Conservation (phyloP, 2,329 filamentous ascomycete species). For the Westerdykella ornata region DNA sequence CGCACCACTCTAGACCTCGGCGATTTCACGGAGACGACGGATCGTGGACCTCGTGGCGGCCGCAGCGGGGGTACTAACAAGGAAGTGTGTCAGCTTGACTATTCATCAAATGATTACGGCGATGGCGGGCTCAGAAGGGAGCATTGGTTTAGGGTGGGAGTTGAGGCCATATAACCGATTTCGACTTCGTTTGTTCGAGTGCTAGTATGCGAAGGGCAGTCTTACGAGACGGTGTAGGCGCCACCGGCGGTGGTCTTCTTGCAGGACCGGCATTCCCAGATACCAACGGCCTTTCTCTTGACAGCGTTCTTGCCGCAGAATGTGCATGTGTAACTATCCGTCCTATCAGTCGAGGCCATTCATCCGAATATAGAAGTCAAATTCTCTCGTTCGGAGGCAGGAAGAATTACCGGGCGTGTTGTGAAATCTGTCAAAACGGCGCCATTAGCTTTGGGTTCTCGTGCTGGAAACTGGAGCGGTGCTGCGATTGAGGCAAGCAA, state of each 20-base stretch:
- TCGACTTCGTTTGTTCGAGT: not conserved
- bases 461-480: not conserved
- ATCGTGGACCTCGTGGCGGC: constrained; percentile 94
- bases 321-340: constrained; percentile 57
- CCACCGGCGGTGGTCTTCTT: constrained; percentile 89
- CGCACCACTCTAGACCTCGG: constrained; percentile 64
- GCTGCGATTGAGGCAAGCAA: not conserved
- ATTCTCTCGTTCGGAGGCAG: not conserved
- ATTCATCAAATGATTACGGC: not conserved
- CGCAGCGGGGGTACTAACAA: constrained; percentile 73
- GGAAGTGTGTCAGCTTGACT: constrained; percentile 19
- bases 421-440: constrained; percentile 59
- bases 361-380: not conserved
- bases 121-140: not conserved
- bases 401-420: constrained; percentile 81
- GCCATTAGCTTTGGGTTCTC: constrained; percentile 15
- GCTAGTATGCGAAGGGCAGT: constrained; percentile 7
- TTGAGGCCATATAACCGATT: not conserved
- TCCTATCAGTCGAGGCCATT: constrained; percentile 1
- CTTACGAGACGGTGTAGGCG: constrained; percentile 95
- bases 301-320: constrained; percentile 91
- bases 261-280: constrained; percentile 96
- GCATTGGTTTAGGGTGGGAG: not conserved
- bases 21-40: constrained; percentile 94
- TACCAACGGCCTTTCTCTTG: constrained; percentile 81